Evolutionary conservation across 2,329 filamentous ascomycete genomes (phyloP), one percentile per base, ranked within the genome.

Genomic region (Zymoseptoria tritici): DNA sequence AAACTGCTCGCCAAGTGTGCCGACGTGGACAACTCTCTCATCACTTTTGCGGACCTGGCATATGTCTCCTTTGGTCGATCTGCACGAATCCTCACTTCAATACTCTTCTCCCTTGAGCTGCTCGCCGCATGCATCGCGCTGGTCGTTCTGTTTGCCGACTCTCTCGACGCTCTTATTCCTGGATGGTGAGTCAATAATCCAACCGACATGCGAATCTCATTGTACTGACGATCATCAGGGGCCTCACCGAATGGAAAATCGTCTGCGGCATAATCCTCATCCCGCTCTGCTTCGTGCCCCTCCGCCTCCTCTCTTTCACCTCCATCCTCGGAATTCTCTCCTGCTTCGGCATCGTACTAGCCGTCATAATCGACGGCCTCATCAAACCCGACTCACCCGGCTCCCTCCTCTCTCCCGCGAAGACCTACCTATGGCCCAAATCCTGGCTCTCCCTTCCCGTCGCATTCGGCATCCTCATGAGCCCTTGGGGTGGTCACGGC

Each of bases 71-170:
- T 95, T 73, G 93, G 93, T 8, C 83, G 86, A 16, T 86, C 84
- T 60, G 93, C 91, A 42, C 87, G 93, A 42, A 79, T 96, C 36
- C 83, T 88, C 29, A 93, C 90, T 7, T 95, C 91, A 62, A 79
- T 95, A 0, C 80, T 97, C 16, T 97, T 97, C 76, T 91, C 87
- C 9, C 73, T 97, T 51, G 93, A 97, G 74, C 81, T 97, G 24
- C 75, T 96, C 31, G 92, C 89, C 7, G 90, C 91, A 21, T 95
- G 90, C 70, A 92, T 97, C 29, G 93, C 93, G 2, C 81, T 96
- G 3, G 84, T 96, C 31, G 90, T 96, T 20, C 82, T 97, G n/a
- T 97, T 97, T 73, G 90, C 90, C n/a, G 94, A 97, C 76, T 95
- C 90, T 52, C 81, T 97, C 67, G 79, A 90, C 68, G 83, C 90